phyloP scores from a whole-genome alignment of 2,329 filamentous ascomycete species.

The Macrophomina phaseolina region DNA sequence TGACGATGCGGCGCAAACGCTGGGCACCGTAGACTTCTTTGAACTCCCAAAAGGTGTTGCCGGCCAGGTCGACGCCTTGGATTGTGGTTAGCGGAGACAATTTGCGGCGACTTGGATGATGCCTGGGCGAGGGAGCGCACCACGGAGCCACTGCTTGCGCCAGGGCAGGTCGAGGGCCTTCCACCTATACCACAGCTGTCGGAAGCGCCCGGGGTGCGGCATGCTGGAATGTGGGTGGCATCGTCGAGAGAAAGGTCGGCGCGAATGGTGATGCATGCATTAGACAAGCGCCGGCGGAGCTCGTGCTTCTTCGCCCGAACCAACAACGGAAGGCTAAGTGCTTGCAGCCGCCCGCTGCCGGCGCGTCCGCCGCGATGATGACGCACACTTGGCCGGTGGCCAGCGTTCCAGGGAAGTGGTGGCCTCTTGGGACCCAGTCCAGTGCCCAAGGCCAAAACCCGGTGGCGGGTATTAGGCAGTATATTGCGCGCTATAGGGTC shows the following conservation, averaged over 20 bases:
- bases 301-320: constrained; percentile 1
- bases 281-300: constrained; percentile 21
- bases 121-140: constrained; percentile 42
- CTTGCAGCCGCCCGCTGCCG: constrained; percentile 10
- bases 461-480: not conserved
- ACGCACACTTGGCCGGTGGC: not conserved
- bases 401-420: not conserved
- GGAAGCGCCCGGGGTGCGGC: constrained; percentile 39
- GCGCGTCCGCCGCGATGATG: not conserved
- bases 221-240: constrained; percentile 18
- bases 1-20: constrained; percentile 64
- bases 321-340: not conserved
- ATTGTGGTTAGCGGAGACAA: not conserved
- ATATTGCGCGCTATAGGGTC: not conserved
- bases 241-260: not conserved
- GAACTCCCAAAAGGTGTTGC: constrained; percentile 73
- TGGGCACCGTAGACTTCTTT: constrained; percentile 61
- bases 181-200: constrained; percentile 65
- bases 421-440: not conserved
- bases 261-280: constrained; percentile 21
- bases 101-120: constrained; percentile 7
- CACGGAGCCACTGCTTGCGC: constrained; percentile 64
- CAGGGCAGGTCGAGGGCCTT: constrained; percentile 67
- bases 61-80: constrained; percentile 64
- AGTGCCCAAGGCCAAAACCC: not conserved